These are phyloP conservation scores for Podochytrium sp. DNA, from an alignment of 192 early-diverging fungal species.

Conservation along the genomic window DNA sequence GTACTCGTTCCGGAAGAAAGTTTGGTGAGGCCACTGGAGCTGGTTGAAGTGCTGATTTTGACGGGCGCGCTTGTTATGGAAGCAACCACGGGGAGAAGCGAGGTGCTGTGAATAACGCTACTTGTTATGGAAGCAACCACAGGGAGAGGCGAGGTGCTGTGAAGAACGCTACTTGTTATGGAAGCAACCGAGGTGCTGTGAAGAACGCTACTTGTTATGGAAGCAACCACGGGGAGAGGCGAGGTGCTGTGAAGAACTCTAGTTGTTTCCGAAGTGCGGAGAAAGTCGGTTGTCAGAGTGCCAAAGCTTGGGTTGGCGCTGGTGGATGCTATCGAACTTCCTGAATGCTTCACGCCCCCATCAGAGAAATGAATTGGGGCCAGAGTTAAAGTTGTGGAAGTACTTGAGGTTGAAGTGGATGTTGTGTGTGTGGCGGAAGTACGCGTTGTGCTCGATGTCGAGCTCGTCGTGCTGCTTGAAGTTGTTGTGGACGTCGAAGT, in stretches of 20 bases:
- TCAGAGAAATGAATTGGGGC: too few relatives aligned
- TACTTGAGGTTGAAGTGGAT: conserved; percentile 40
- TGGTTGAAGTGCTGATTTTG: too few relatives aligned
- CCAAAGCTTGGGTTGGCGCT: neutral
- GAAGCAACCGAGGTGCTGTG: too few relatives aligned
- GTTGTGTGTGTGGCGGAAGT: conserved; percentile 11
- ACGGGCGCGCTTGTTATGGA: too few relatives aligned
- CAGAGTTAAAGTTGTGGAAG: conserved; percentile 64
- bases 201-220: neutral
- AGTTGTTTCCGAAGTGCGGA: neutral
- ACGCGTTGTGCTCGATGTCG: conserved; percentile 66
- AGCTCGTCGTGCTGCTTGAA: conserved; percentile 75
- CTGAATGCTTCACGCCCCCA: too few relatives aligned
- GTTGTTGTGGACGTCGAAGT: conserved; percentile 82
- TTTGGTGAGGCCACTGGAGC: too few relatives aligned
- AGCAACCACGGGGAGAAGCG: too few relatives aligned
- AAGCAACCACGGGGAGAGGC: neutral
- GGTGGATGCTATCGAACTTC: conserved; percentile 21
- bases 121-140: too few relatives aligned
- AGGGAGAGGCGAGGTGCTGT: too few relatives aligned
- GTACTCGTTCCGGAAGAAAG: too few relatives aligned
- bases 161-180: neutral
- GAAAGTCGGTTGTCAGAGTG: neutral
- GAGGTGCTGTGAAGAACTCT: neutral
- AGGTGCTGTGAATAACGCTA: too few relatives aligned